A percentile compares a stretch with the other conserved stretches of the same genome.
phyloP scores from a whole-genome alignment of 2,329 filamentous ascomycete species.

The Xylaria digitata region DNA sequence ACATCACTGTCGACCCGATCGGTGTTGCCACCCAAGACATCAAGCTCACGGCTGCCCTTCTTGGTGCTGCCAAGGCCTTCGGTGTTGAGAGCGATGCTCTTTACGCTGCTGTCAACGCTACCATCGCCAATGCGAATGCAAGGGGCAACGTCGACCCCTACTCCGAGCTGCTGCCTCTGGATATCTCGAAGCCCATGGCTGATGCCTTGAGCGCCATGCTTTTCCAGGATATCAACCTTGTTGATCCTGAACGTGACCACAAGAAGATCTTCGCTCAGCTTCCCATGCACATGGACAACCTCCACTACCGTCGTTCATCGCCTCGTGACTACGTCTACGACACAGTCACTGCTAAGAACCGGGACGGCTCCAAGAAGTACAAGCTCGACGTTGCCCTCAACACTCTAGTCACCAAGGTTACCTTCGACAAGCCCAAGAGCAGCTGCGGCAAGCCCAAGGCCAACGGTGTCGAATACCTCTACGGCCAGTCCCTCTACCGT shows the following conservation, averaged over 20 bases:
- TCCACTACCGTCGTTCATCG: slow-evolving; percentile 64
- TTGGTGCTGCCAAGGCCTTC: slow-evolving; percentile 38
- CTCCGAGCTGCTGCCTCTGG: slow-evolving; percentile 38
- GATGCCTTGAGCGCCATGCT: slow-evolving; percentile 48
- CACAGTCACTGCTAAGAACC: slow-evolving; percentile 42
- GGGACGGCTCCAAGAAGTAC: slow-evolving; percentile 64
- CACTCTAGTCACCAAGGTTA: slow-evolving; percentile 57
- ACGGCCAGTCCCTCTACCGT: slow-evolving; percentile 59
- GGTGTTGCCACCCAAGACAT: slow-evolving; percentile 40
- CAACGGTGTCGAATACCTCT: slow-evolving; percentile 61
- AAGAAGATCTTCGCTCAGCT: slow-evolving; percentile 58
- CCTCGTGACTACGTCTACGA: slow-evolving; percentile 59
- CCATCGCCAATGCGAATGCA: slow-evolving; percentile 25
- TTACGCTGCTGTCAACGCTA: slow-evolving; percentile 48
- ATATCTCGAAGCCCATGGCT: slow-evolving; percentile 34
- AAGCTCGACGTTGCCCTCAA: slow-evolving; percentile 66
- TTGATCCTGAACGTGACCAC: slow-evolving; percentile 57
- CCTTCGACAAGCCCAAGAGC: slow-evolving; percentile 52
- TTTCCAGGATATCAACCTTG: slow-evolving; percentile 59
- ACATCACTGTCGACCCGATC: slow-evolving; percentile 36
- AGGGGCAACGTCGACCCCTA: slow-evolving; percentile 27
- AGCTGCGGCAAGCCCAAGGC: slow-evolving; percentile 54
- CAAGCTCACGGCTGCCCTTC: slow-evolving; percentile 38
- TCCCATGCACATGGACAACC: slow-evolving; percentile 63
- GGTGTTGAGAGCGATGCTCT: slow-evolving; percentile 54